Percentiles rank a stretch among this genome's conserved stretches.
phyloP scores from a whole-genome alignment of 495 filamentous ascomycete species.

The Tricharina praecox region DNA sequence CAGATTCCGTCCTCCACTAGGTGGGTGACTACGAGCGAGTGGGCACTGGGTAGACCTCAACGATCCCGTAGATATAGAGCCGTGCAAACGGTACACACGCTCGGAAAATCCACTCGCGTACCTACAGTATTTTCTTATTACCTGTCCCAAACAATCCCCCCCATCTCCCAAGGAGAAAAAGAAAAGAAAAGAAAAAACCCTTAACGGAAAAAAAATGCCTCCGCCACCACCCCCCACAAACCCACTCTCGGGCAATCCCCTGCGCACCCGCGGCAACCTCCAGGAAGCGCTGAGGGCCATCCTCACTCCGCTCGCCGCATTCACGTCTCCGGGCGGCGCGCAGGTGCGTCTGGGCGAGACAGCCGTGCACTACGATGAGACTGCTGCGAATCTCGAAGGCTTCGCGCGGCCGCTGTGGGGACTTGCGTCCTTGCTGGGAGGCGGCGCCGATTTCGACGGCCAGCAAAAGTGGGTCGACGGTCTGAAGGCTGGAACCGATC shows the following conservation, averaged over 20 bases:
- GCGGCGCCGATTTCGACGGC: conserved; percentile 44
- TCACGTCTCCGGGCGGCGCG: conserved; percentile 42
- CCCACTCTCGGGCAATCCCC: not conserved
- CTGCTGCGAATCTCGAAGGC: conserved; percentile 60
- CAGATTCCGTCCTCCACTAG: too few relatives aligned
- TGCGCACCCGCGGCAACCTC: conserved; percentile 24
- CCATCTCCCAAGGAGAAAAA: too few relatives aligned
- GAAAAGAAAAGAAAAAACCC: too few relatives aligned
- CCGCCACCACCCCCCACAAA: too few relatives aligned
- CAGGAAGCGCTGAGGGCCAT: conserved; percentile 42
- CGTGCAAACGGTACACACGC: too few relatives aligned
- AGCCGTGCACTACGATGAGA: conserved; percentile 54
- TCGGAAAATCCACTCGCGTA: too few relatives aligned
- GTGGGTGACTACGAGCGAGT: too few relatives aligned
- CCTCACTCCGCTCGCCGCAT: conserved; percentile 45
- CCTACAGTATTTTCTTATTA: too few relatives aligned
- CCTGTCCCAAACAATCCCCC: too few relatives aligned
- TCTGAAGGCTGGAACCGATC: conserved; percentile 49
- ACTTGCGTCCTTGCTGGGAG: conserved; percentile 48
- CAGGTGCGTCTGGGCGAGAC: conserved; percentile 47
- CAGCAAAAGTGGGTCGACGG: conserved; percentile 50
- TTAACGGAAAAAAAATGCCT: too few relatives aligned
- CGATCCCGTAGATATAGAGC: too few relatives aligned
- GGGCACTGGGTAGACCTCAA: too few relatives aligned
- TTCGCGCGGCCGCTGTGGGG: conserved; percentile 61